Evolutionary conservation across 305 asterid species (phyloP).

Genomic region (Solanum aculeatissimum): DNA sequence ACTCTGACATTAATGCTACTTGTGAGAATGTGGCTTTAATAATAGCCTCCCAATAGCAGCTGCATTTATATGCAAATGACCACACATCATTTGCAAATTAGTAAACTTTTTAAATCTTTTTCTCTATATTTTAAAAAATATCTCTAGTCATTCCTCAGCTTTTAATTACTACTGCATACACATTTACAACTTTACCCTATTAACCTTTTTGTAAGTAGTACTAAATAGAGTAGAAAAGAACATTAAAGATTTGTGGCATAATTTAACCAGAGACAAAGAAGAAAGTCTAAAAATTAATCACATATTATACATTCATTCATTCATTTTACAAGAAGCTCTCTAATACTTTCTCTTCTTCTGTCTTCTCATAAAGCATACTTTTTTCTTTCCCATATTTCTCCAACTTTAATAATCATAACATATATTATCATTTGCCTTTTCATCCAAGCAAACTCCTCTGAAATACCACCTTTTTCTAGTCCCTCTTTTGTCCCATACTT

Average conservation of each 20-base stretch:
- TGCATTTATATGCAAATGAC: not conserved
- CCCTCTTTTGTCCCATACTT: conserved; percentile 88
- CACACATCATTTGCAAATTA: not conserved
- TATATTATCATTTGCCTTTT: conserved; percentile 41
- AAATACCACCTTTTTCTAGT: conserved; percentile 29
- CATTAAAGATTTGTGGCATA: not conserved
- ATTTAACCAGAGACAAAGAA: not conserved
- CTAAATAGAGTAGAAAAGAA: not conserved
- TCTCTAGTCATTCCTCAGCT: not conserved
- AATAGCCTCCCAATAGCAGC: not conserved
- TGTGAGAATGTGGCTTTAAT: not conserved
- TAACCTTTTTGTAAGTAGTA: not conserved
- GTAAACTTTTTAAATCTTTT: not conserved
- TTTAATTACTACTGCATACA: not conserved
- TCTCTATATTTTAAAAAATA: not conserved
- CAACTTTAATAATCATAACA: conserved; percentile 7
- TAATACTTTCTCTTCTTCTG: conserved; percentile 9
- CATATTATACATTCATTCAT: conserved; percentile 17
- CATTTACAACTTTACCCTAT: not conserved
- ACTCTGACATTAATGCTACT: conserved; percentile 4
- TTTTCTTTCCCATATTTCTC: not conserved
- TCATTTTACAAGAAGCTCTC: not conserved
- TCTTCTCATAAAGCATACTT: not conserved
- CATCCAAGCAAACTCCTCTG: conserved; percentile 64
- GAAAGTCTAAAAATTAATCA: not conserved